Percentiles rank a stretch among this genome's conserved stretches.
phyloP scores from a whole-genome alignment of 495 filamentous ascomycete genomes.

The Annulohypoxylon bovei region DNA sequence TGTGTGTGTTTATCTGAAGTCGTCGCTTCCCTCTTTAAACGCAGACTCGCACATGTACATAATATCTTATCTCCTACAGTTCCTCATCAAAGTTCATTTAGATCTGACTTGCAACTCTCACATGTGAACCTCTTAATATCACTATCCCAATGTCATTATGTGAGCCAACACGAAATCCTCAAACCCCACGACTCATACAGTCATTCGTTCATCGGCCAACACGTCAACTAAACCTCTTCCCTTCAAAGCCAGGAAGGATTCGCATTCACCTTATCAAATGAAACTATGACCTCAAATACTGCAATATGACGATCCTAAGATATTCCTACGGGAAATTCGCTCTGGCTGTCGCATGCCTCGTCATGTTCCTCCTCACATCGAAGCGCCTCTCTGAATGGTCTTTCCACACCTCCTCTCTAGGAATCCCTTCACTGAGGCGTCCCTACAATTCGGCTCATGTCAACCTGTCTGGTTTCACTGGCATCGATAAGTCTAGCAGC shows the following conservation, averaged over 20 bases:
- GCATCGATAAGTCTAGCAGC: background rate
- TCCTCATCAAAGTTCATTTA: background rate
- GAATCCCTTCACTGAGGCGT: slow-evolving; percentile 19
- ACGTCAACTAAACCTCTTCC: background rate
- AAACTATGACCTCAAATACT: background rate
- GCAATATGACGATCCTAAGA: slow-evolving; percentile 36
- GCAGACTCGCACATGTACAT: background rate
- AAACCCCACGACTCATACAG: background rate
- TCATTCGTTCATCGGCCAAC: background rate
- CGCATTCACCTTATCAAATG: background rate
- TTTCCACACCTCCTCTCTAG: slow-evolving; percentile 7
- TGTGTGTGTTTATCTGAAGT: too few species aligned
- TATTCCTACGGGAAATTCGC: slow-evolving; percentile 26
- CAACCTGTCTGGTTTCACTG: slow-evolving; percentile 26
- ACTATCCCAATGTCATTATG: background rate
- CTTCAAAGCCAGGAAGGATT: too few species aligned
- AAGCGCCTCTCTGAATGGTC: slow-evolving; percentile 45
- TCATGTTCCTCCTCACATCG: slow-evolving; percentile 44
- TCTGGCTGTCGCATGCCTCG: slow-evolving; percentile 37
- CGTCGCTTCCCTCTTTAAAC: background rate
- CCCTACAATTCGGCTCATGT: slow-evolving; percentile 28
- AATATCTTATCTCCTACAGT: background rate
- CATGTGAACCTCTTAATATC: background rate
- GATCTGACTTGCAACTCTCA: background rate
- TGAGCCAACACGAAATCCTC: background rate